These are phyloP conservation scores for Nannochloropsis gaditana DNA, from an alignment of 108 stramenopile genomes.

Conservation along the genomic window DNA sequence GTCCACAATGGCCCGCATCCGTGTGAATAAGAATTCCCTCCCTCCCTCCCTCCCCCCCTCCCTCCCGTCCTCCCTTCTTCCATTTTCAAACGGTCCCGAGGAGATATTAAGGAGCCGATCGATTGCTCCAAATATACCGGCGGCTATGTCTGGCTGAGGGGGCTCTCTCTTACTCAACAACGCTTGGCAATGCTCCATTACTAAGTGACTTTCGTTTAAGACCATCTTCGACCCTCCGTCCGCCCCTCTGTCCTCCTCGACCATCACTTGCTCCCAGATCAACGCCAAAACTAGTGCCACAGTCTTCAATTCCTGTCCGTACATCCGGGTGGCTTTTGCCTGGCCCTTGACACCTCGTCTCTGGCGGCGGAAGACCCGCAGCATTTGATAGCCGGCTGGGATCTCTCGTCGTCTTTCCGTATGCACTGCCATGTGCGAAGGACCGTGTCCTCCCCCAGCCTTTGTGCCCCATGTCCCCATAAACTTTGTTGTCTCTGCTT, in stretches of 20 bases:
- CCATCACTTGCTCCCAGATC: background rate
- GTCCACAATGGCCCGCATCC: background rate
- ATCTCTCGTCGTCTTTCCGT: background rate
- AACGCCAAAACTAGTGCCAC: background rate
- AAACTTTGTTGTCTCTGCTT: no score
- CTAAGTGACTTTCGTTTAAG: background rate
- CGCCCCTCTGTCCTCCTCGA: background rate
- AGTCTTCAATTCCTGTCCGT: background rate
- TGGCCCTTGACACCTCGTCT: background rate
- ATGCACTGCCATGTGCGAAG: no score
- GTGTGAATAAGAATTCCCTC: background rate
- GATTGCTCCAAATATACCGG: background rate
- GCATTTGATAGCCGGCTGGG: background rate
- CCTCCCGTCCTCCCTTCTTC: background rate
- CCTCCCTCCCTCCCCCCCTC: slow-evolving; percentile 1
- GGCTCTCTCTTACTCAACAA: background rate
- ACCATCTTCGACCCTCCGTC: background rate
- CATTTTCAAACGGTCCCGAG: background rate
- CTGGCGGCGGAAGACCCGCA: background rate
- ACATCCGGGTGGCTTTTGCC: background rate
- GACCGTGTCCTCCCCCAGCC: no score
- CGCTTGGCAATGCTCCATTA: background rate
- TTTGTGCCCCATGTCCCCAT: no score
- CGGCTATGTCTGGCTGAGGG: background rate
- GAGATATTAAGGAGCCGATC: background rate